Conservation (phyloP, 2,329 filamentous ascomycete genomes). For the Aspergillus sp. region DNA sequence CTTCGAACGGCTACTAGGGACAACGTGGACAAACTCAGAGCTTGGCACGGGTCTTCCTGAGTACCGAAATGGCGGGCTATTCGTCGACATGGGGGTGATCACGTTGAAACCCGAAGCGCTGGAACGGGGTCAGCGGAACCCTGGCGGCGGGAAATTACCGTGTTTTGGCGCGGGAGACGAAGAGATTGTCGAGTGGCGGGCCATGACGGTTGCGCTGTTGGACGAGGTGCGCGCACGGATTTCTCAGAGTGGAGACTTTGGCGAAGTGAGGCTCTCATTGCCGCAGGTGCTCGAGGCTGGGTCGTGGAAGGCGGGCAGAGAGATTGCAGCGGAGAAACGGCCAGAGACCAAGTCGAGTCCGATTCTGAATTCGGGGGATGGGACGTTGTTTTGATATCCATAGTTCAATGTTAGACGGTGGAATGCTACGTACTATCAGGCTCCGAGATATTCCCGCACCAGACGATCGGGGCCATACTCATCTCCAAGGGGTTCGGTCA, state of each 20-base stretch:
- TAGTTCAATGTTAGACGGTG: too few relatives aligned
- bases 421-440: too few relatives aligned
- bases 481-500: too few relatives aligned
- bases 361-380: constrained; percentile 41
- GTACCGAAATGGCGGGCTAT: constrained; percentile 70
- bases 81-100: constrained; percentile 60
- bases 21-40: constrained; percentile 53
- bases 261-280: constrained; percentile 44
- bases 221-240: constrained; percentile 56
- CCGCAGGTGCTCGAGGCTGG: constrained; percentile 56
- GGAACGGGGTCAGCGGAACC: constrained; percentile 49
- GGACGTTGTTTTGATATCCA: constrained; percentile 36
- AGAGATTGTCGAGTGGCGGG: constrained; percentile 66
- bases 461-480: too few relatives aligned
- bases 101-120: constrained; percentile 50
- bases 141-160: constrained; percentile 29
- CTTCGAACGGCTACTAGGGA: constrained; percentile 54
- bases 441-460: too few relatives aligned
- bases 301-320: constrained; percentile 52
- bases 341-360: constrained; percentile 37
- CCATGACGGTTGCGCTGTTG: constrained; percentile 61
- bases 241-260: constrained; percentile 37
- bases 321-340: constrained; percentile 35
- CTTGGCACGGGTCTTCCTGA: constrained; percentile 69
- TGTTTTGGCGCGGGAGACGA: constrained; percentile 61